Percentiles rank a stretch among this genome's conserved stretches.
Evolutionary conservation across 495 filamentous ascomycete genomes (phyloP).

Genomic region (Pyronema omphalodes): DNA sequence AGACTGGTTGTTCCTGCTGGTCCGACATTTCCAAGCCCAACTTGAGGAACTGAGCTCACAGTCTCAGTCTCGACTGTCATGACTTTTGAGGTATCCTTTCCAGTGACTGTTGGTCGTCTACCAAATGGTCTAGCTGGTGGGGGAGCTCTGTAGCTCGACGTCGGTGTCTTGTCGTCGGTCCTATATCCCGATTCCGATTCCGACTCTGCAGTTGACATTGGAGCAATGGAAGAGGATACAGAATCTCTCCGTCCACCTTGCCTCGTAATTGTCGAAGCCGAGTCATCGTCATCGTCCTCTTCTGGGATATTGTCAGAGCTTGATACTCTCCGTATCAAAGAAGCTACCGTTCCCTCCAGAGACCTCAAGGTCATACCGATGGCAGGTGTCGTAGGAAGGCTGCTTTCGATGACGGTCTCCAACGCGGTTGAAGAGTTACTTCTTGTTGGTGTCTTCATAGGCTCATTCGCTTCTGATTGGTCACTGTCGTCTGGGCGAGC

Average conservation of each 20-base stretch:
- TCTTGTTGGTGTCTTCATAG: slow-evolving; percentile 44
- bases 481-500: slow-evolving; percentile 15
- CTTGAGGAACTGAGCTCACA: slow-evolving; percentile 76
- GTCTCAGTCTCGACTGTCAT: slow-evolving; percentile 99
- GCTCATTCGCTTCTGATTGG: slow-evolving; percentile 33
- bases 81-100: slow-evolving; percentile 44
- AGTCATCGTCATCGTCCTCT: not conserved
- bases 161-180: slow-evolving; percentile 15
- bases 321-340: slow-evolving; percentile 27
- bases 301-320: slow-evolving; percentile 26
- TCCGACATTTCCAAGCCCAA: slow-evolving; percentile 52
- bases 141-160: slow-evolving; percentile 23
- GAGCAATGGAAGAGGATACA: slow-evolving; percentile 22
- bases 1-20: slow-evolving; percentile 53
- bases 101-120: slow-evolving; percentile 33
- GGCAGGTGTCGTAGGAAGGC: slow-evolving; percentile 56
- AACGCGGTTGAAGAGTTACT: slow-evolving; percentile 51
- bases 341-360: slow-evolving; percentile 33
- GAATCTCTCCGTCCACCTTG: slow-evolving; percentile 12
- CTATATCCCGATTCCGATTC: slow-evolving; percentile 25
- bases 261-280: not conserved
- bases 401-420: slow-evolving; percentile 87
- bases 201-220: slow-evolving; percentile 24
- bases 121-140: slow-evolving; percentile 29
- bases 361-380: slow-evolving; percentile 30